phyloP scores from a whole-genome alignment of 768 basidiomycete genomes.

The Panellus pusillus region DNA sequence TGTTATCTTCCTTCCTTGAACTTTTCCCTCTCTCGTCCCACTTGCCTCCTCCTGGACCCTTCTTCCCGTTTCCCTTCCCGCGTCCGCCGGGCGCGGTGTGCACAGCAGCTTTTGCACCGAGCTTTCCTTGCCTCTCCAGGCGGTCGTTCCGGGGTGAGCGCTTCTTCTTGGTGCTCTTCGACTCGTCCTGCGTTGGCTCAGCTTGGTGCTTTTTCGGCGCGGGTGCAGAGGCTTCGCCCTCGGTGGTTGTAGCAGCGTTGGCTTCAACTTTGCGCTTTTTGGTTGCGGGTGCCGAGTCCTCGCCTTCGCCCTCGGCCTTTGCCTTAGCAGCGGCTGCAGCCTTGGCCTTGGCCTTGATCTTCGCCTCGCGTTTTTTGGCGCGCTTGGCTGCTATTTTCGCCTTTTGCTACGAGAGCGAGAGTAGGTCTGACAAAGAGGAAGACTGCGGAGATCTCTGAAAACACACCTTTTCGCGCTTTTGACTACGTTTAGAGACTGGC shows the following conservation, averaged over 20 bases:
- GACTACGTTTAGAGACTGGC: slow-evolving; percentile 54
- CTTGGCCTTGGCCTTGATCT: slow-evolving; percentile 42
- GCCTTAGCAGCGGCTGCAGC: slow-evolving; percentile 12
- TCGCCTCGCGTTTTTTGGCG: slow-evolving; percentile 44
- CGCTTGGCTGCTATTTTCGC: slow-evolving; percentile 49
- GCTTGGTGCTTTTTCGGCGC: slow-evolving; percentile 10
- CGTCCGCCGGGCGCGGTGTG: slow-evolving; percentile 12
- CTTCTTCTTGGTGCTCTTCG: slow-evolving; percentile 5
- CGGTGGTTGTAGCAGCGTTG: slow-evolving; percentile 26
- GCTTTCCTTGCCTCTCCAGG: slow-evolving; percentile 14
- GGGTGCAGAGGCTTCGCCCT: slow-evolving; percentile 2
- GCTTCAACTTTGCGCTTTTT: slow-evolving; percentile 39
- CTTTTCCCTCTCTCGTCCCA: neutral
- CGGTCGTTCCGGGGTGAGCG: slow-evolving; percentile 14
- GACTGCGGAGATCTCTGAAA: neutral
- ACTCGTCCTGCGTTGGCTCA: neutral
- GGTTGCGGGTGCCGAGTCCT: too few species aligned
- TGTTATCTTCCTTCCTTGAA: slow-evolving; percentile 11
- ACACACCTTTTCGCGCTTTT: slow-evolving; percentile 53
- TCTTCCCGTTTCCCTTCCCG: slow-evolving; percentile 14
- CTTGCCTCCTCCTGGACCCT: neutral
- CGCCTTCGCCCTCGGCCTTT: too few species aligned
- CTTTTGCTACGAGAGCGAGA: slow-evolving; percentile 35
- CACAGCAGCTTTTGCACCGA: neutral
- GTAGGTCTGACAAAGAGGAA: neutral